Base-by-base conservation (phyloP, 2,329 filamentous ascomycete genomes). In the Hymenoscyphus infarciens region DNA sequence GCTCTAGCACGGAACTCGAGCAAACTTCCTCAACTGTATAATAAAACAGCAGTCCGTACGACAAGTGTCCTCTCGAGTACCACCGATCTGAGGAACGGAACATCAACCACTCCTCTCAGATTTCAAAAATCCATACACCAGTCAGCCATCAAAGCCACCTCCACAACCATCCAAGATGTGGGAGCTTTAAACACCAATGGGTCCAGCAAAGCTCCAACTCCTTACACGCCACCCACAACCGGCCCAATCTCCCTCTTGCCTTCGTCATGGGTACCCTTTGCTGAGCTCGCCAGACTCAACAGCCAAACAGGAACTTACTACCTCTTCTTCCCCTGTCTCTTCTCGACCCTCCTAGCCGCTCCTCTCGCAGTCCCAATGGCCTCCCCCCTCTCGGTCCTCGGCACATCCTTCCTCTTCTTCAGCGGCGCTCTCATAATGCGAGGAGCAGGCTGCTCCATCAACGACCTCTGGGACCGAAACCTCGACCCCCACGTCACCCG, bases 391-490 rank as follows among this genome's bases (percentile, higher is more conserved):
- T 79, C 87, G 13, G 85, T 91, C 19, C 68, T 89, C 33, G 82
- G 85, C 57, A 92, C 88, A 0, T 82, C 83, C 1, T 72, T 83
- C 1, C 82, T 95, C 56, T 95, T 96, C 77, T 84, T 89, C 70
- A 81, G 85, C 1, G 92, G 91, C 58, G 89, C 91, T 3, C 74
- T 96, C 54, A 83, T 96, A 68, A 95, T 96, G 90, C 89, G 92
- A 64, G 90, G 92, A 57, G 91, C 91, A 22, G 91, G 91, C 59
- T 96, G 92, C 75, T 89, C 89, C 19, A 92, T 96, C 77, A 96
- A 96, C 74, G 92, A 97, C 74, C 85, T 96, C 58, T 93, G 91
- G 89, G 92, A 96, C 75, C 86, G 91, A 61, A 90, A 95, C 69
- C 86, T 96, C 16, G 92, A 97, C 75, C 88, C 89, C 6, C 84